Conservation (phyloP, 1,284 basidiomycete species). For the Rhodotorula glutinis region DNA sequence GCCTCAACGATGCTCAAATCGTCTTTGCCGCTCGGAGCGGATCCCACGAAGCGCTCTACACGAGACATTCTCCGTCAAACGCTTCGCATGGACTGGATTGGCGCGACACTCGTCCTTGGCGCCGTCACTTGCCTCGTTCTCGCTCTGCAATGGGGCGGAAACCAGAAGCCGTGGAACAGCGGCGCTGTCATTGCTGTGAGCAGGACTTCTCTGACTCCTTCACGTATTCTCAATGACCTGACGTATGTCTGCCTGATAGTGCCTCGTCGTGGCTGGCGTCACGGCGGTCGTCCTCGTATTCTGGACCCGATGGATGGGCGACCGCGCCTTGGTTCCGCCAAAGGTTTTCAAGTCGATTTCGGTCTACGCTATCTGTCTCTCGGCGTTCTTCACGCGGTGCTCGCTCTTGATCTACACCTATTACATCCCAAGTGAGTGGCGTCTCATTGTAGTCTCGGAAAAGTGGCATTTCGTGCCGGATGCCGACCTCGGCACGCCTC, state of each 20-base stretch:
- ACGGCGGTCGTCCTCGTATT: constrained; percentile 32
- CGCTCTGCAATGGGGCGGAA: constrained; percentile 44
- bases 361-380: constrained; percentile 40
- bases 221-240: too few relatives aligned
- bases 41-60: constrained; percentile 16
- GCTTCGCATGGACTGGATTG: constrained; percentile 45
- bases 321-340: constrained; percentile 44
- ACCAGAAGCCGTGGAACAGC: constrained; percentile 43
- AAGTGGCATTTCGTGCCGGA: too few relatives aligned
- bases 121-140: constrained; percentile 45
- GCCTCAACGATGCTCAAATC: constrained; percentile 34
- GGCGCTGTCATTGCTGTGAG: constrained; percentile 47
- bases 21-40: constrained; percentile 26
- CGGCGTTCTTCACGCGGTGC: constrained; percentile 34
- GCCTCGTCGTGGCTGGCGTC: constrained; percentile 44
- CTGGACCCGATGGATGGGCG: constrained; percentile 43
- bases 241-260: constrained; percentile 1
- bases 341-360: constrained; percentile 42
- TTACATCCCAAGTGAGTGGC: constrained; percentile 16
- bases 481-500: too few relatives aligned
- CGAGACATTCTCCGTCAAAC: constrained; percentile 25
- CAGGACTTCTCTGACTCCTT: constrained; percentile 39
- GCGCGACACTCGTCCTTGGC: constrained; percentile 42
- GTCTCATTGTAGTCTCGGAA: too few relatives aligned
- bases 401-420: constrained; percentile 32